Conservation (phyloP, 1,284 basidiomycete species). For the Papiliotrema nemorosa region DNA sequence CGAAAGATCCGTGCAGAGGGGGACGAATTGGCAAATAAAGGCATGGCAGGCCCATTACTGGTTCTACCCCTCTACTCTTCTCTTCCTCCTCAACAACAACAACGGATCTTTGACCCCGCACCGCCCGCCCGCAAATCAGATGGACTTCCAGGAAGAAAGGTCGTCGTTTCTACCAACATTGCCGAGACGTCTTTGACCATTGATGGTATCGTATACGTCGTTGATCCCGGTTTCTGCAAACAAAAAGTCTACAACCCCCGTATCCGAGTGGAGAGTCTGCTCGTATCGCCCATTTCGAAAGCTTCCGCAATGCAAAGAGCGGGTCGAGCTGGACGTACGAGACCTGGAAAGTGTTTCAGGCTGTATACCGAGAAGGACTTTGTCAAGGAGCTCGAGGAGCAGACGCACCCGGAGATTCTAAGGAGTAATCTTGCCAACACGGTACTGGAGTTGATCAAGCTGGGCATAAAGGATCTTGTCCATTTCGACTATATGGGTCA, state of each 20-base stretch:
- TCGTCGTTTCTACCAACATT: slow-evolving; percentile 95
- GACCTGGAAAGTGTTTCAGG: slow-evolving; percentile 96
- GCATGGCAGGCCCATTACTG: slow-evolving; percentile 75
- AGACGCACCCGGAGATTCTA: slow-evolving; percentile 94
- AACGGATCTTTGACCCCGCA: slow-evolving; percentile 88
- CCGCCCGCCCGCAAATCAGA: slow-evolving; percentile 60
- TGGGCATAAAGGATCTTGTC: slow-evolving; percentile 90
- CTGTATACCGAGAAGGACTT: slow-evolving; percentile 98
- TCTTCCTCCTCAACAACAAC: slow-evolving; percentile 87
- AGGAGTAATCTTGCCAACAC: slow-evolving; percentile 90
- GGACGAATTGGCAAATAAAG: slow-evolving; percentile 68
- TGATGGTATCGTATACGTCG: slow-evolving; percentile 97
- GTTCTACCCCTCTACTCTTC: slow-evolving; percentile 93
- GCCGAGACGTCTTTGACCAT: slow-evolving; percentile 98
- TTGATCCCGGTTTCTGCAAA: slow-evolving; percentile 96
- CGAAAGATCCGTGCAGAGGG: slow-evolving; percentile 87
- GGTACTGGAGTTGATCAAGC: slow-evolving; percentile 88
- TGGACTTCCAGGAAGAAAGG: slow-evolving; percentile 84
- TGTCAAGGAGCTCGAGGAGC: slow-evolving; percentile 89
- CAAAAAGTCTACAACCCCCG: slow-evolving; percentile 97
- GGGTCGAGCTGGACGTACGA: slow-evolving; percentile 90
- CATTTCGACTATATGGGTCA: slow-evolving; percentile 82
- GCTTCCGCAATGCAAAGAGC: slow-evolving; percentile 94
- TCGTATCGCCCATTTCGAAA: slow-evolving; percentile 94
- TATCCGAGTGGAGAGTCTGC: slow-evolving; percentile 89